These are phyloP conservation scores for Lasiosphaeriaceae sp. DNA, from an alignment of 495 filamentous ascomycete species.

Conservation along the genomic window DNA sequence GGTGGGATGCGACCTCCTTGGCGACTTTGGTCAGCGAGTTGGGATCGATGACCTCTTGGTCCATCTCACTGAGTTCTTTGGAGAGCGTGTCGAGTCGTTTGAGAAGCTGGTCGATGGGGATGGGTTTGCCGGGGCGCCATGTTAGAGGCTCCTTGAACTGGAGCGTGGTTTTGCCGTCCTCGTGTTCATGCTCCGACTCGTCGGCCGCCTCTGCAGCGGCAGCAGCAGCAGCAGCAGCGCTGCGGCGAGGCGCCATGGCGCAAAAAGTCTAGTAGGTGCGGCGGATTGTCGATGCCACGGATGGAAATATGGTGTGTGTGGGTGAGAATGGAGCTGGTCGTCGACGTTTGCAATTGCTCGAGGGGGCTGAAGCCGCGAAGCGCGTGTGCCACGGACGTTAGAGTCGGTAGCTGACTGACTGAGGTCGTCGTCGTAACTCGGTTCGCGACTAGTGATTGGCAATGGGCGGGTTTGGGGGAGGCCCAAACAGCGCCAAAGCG, in stretches of 20 bases:
- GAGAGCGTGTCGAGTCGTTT: conserved; percentile 73
- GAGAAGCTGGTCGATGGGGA: conserved; percentile 77
- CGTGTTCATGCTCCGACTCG: conserved; percentile 26
- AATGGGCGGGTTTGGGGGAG: too few species aligned
- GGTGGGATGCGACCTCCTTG: conserved; percentile 79
- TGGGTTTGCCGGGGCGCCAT: conserved; percentile 89
- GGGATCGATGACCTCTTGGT: conserved; percentile 81
- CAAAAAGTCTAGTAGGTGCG: neutral
- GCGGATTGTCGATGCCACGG: neutral
- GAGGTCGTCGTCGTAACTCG: too few species aligned
- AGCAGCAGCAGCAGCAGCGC: conserved; percentile 24
- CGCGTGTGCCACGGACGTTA: too few species aligned
- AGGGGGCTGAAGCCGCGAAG: too few species aligned
- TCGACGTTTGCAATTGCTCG: too few species aligned
- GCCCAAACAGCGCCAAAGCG: too few species aligned
- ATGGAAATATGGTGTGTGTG: neutral
- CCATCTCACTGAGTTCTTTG: conserved; percentile 78
- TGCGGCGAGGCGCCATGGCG: conserved; percentile 36
- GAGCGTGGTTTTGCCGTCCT: conserved; percentile 37
- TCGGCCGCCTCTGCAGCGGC: conserved; percentile 27
- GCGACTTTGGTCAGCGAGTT: conserved; percentile 79
- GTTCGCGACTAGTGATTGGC: too few species aligned
- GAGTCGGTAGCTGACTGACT: too few species aligned
- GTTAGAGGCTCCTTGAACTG: conserved; percentile 82
- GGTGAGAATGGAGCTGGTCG: neutral